Evolutionary conservation across 805 yeast species (phyloP), one percentile per base, ranked within the genome.

Genomic region (fission yeast (Schizosaccharomyces pombe)): DNA sequence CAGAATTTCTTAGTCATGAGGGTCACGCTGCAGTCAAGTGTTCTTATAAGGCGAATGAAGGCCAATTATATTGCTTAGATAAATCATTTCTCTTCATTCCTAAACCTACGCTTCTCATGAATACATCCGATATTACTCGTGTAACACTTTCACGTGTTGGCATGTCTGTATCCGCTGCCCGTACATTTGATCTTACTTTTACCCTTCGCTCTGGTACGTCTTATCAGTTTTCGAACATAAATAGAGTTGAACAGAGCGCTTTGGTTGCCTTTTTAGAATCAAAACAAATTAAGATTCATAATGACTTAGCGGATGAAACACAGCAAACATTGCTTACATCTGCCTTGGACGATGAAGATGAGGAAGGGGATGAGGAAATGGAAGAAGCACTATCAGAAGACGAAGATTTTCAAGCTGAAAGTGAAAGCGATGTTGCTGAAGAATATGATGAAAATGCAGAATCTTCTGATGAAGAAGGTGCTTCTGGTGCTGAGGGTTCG

Each of bases 1-100:
- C 95, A 12, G 72, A 82, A 2, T 91, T 77, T 72, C 52, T 74
- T 57, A 80, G 94, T 4, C 76, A 79, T 40, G 80, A 79, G 62
- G 78, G 77, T 49, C 85, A 82, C 62, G 82, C 94, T 12, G 95
- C 94, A 3, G 82, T 91, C 30, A 75, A 85, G 22, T 89, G 97
- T 68, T 85, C 96, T 5, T 75, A 85, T 61, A 91, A 89, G 67
- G 97, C 97, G 0, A 82, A 84, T 53, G 97, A 91, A 70, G 97
- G 98, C 30, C 82, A 86, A 61, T 69, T 91, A 57, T 91, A 84
- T 66, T 85, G 94, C n/a, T 74, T 91, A 57, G 98, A 91, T 59
- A 83, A 85, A 67, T 83, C 94, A 55, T 77, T 91, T 63, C 69
- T 91, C 58, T 89, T 91, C 64, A 80, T 89, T 52, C 86, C 95